These are phyloP conservation scores for Trichoderma atroviride DNA, from an alignment of 2,329 filamentous ascomycete genomes.

Conservation along the genomic window DNA sequence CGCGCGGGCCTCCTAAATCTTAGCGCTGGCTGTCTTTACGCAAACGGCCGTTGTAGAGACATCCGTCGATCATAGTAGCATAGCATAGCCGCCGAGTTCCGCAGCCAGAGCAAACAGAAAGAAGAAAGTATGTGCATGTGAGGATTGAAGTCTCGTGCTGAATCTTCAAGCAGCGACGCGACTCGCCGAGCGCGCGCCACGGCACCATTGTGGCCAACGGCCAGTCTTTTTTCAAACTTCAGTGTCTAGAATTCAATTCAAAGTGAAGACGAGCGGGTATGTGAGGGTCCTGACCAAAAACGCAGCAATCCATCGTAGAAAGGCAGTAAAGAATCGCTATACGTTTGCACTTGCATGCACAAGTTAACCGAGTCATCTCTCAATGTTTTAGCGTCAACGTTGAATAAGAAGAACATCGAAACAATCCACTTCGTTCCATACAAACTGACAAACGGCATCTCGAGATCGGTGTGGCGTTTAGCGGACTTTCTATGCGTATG, in stretches of 20 bases:
- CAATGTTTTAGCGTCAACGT: background rate
- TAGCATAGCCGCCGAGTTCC: background rate
- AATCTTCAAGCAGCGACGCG: background rate
- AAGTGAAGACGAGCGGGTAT: background rate
- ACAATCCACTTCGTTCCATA: background rate
- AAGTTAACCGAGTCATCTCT: background rate
- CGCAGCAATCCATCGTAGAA: background rate
- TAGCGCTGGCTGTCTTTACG: background rate
- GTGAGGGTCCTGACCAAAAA: too few relatives aligned
- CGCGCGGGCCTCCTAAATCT: background rate
- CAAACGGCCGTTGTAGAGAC: background rate
- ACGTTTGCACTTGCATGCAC: background rate
- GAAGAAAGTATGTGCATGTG: background rate
- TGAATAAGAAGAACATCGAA: background rate
- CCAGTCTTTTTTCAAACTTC: background rate
- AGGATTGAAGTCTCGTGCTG: background rate
- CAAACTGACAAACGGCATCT: background rate
- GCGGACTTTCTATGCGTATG: background rate
- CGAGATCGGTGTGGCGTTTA: background rate
- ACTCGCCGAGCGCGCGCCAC: background rate
- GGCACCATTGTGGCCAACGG: conserved; percentile 1
- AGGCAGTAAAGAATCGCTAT: background rate
- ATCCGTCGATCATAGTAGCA: background rate
- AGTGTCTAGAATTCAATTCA: too few relatives aligned
- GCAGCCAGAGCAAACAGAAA: background rate